Evolutionary conservation across 176 grass and related monocot species (phyloP).

Genomic region (Cenchrus americanus): DNA sequence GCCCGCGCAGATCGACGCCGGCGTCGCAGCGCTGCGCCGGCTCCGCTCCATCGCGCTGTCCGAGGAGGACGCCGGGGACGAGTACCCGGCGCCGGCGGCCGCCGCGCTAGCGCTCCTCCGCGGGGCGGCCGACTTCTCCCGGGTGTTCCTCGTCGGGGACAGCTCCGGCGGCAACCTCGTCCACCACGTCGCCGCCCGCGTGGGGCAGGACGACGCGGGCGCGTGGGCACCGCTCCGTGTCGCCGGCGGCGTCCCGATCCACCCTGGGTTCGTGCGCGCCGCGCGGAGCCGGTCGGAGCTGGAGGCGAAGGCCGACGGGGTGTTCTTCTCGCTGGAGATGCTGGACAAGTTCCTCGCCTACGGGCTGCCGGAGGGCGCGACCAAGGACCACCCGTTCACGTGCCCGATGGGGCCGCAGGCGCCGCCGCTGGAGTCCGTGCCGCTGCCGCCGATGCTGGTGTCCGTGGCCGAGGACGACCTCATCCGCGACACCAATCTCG

Average conservation of each 20-base stretch:
- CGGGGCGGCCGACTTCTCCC: slow-evolving; percentile 33
- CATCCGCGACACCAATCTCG: slow-evolving; percentile 72
- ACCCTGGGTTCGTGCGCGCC: slow-evolving; percentile 81
- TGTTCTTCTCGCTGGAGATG: slow-evolving; percentile 93
- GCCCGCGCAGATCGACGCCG: slow-evolving; percentile 53
- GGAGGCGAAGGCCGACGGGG: slow-evolving; percentile 47
- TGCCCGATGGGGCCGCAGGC: slow-evolving; percentile 76
- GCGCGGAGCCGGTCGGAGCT: slow-evolving; percentile 76
- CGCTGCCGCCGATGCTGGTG: slow-evolving; percentile 68
- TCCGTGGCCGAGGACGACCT: slow-evolving; percentile 72
- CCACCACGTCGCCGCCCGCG: slow-evolving; percentile 55
- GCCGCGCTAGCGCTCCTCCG: slow-evolving; percentile 32
- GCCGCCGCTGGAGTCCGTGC: slow-evolving; percentile 59
- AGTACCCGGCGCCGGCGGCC: slow-evolving; percentile 24
- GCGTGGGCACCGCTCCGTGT: slow-evolving; percentile 62
- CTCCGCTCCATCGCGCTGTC: slow-evolving; percentile 51
- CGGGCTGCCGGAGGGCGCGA: slow-evolving; percentile 64
- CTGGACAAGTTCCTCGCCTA: slow-evolving; percentile 67
- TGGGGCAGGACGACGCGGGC: neutral
- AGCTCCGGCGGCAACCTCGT: slow-evolving; percentile 90
- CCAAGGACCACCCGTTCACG: slow-evolving; percentile 83
- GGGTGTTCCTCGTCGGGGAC: slow-evolving; percentile 77
- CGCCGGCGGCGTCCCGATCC: slow-evolving; percentile 69
- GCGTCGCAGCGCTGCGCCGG: slow-evolving; percentile 56
- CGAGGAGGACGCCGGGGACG: neutral